These are phyloP conservation scores for Luzula sylvatica DNA, from an alignment of 176 grass and related monocot species.

Conservation along the genomic window DNA sequence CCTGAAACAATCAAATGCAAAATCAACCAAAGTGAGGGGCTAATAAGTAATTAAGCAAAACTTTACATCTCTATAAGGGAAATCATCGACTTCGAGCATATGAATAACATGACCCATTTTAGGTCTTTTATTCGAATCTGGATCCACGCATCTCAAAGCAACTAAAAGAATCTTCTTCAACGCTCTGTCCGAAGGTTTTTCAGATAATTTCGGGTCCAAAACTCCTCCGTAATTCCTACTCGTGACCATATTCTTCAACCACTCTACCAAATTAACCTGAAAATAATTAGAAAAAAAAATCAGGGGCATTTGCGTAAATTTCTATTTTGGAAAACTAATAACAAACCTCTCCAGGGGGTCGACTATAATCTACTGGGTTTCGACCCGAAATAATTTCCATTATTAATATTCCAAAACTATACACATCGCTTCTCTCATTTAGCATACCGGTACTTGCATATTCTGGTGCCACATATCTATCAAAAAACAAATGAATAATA, in stretches of 20 bases:
- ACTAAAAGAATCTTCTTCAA: constrained; percentile 85
- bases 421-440: constrained; percentile 89
- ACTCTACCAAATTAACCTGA: constrained; percentile 92
- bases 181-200: constrained; percentile 64
- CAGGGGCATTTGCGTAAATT: background rate
- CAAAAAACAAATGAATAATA: background rate
- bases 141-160: constrained; percentile 83
- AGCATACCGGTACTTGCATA: constrained; percentile 97
- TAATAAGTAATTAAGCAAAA: background rate
- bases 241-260: constrained; percentile 87
- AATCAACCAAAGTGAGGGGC: background rate
- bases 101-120: constrained; percentile 98
- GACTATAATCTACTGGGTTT: constrained; percentile 76
- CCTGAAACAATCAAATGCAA: constrained; percentile 24
- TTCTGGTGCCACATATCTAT: constrained; percentile 90
- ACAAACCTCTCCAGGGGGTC: constrained; percentile 56
- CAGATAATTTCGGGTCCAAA: constrained; percentile 66
- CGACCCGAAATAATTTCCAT: constrained; percentile 95
- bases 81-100: constrained; percentile 97
- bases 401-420: constrained; percentile 91
- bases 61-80: constrained; percentile 85
- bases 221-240: constrained; percentile 64
- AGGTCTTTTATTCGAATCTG: constrained; percentile 80
- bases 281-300: background rate
- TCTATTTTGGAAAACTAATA: too few relatives aligned